Evolutionary conservation across 148 eudicot genomes (phyloP), one percentile per base, ranked within the genome.

Genomic region (Persicaria maculosa): DNA sequence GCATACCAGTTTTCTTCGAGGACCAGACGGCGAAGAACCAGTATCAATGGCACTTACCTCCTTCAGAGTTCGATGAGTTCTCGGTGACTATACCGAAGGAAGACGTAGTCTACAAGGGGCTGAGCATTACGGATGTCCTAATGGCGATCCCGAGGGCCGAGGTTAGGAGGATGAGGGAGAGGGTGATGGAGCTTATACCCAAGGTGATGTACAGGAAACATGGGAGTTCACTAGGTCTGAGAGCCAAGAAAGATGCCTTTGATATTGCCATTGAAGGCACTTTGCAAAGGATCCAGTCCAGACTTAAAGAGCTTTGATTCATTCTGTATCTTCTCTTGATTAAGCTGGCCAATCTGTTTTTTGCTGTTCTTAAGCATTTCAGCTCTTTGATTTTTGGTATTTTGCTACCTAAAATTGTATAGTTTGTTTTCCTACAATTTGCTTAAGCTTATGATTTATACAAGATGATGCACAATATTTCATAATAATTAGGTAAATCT

Each of bases 1-100:
- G 98, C 57, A 95, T 95, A 17, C 98, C 98, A 0, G 98, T 95
- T 0, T 92, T 95, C 79, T 95, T 95, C 7, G 98, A 95, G 83
- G 96, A 95, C 9, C 79, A 84, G 52, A 80, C 97, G 0, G 97
- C 98, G 0, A 88, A 65, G 64, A 77, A 50, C 1, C 98, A 95
- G 77, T 92, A 86, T 57, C 64, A 68, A 9, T 95, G 98, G 98
- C 97, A 95, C 80, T 75, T 95, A 73, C 89, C 88, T 4, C 86
- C 79, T 61, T 83, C 78, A 0, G 80, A 81, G 61, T 95, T 83
- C 45, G 83, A 57, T 0, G 88, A 87, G 67, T 92, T 95, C 53
- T 92, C 96, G 0, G 93, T 95, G 43, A 83, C 85, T 0, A 90
- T 95, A 61, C 88, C 79, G 1, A 95, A 95, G 79, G 98, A 95